Evolutionary conservation across 129 eudicot genomes (phyloP).

Genomic region (Chrysanthemum lavandulifolium): DNA sequence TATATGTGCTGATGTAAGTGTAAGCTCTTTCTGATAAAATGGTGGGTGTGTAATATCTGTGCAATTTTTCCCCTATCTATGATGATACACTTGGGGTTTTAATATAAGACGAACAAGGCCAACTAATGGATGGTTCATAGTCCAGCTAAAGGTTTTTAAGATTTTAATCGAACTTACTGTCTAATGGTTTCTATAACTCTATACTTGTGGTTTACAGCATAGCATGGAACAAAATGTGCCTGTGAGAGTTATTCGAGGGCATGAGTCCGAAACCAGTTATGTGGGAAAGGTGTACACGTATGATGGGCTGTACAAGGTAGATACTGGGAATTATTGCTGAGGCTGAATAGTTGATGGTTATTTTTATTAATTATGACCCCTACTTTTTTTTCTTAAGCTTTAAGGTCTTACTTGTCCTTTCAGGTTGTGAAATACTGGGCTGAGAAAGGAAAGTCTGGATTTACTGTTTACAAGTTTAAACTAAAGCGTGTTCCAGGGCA

Average conservation of each 20-base stretch:
- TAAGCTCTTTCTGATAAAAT: no score
- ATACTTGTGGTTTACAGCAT: slow-evolving; percentile 48
- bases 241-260: slow-evolving; percentile 84
- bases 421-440: slow-evolving; percentile 87
- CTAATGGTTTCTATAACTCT: background rate
- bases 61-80: background rate
- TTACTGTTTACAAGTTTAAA: slow-evolving; percentile 72
- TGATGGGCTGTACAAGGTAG: slow-evolving; percentile 91
- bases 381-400: slow-evolving; percentile 1
- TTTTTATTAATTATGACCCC: background rate
- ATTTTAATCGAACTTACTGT: no score
- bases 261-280: slow-evolving; percentile 58
- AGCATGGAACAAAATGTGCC: slow-evolving; percentile 69
- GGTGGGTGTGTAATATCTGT: no score
- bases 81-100: background rate
- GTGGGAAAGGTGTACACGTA: slow-evolving; percentile 94
- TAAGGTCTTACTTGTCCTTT: slow-evolving; percentile 11
- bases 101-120: no score
- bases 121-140: no score
- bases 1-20: background rate
- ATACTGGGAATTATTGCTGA: background rate
- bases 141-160: no score
- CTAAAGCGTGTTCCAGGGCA: slow-evolving; percentile 80
- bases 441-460: slow-evolving; percentile 85
- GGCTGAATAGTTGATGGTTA: background rate